Conservation (phyloP, 306 rosid genomes). For the Rosa chinensis region DNA sequence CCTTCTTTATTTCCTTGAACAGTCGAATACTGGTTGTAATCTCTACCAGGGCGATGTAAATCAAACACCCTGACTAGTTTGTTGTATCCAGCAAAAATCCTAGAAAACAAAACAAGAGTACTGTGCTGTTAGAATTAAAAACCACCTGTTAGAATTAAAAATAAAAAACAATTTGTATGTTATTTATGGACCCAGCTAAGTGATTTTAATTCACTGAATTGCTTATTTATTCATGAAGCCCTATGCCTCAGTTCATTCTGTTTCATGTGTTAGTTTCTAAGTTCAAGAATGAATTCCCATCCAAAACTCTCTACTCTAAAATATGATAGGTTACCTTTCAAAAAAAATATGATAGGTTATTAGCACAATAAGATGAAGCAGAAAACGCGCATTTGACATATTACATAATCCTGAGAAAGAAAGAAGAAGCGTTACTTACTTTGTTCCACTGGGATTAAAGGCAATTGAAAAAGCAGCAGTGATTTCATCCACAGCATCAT, state of each 20-base stretch:
- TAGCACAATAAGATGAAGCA: constrained; percentile 1
- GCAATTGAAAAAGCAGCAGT: constrained; percentile 88
- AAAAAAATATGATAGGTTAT: background rate
- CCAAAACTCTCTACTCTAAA: background rate
- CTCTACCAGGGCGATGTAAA: constrained; percentile 96
- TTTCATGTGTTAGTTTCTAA: background rate
- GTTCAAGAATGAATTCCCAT: background rate
- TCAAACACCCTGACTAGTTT: constrained; percentile 87
- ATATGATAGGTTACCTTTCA: background rate
- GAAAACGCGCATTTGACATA: background rate
- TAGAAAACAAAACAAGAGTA: constrained; percentile 32
- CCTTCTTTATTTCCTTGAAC: constrained; percentile 88
- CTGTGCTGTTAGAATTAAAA: background rate
- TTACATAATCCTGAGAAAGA: background rate
- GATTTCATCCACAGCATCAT: constrained; percentile 95
- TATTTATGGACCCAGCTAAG: background rate
- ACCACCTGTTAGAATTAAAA: constrained; percentile 1
- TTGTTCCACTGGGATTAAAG: constrained; percentile 86
- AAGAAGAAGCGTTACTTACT: constrained; percentile 43
- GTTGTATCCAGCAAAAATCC: constrained; percentile 98
- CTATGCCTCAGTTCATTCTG: background rate
- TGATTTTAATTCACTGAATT: background rate
- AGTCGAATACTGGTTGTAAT: constrained; percentile 66
- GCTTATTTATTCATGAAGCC: constrained; percentile 9
- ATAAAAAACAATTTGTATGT: too few relatives aligned